Percentiles rank a stretch among this genome's conserved stretches.
Conservation (phyloP, 257 asterid genomes). For the Catharanthus roseus region DNA sequence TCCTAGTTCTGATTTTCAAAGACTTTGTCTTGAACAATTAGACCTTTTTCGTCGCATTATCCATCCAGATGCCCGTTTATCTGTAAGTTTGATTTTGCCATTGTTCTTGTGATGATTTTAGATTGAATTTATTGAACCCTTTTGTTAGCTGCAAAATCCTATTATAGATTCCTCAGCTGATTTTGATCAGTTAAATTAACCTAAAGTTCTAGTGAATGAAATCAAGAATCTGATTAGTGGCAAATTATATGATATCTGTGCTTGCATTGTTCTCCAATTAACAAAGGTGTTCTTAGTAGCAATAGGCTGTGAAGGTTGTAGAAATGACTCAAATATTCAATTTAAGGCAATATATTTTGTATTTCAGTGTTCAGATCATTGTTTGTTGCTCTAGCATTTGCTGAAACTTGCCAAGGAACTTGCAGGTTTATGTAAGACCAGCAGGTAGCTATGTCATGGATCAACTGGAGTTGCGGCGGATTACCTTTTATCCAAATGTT, state of each 20-base stretch:
- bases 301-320: neutral
- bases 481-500: constrained; percentile 56
- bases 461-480: constrained; percentile 76
- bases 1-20: constrained; percentile 83
- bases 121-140: neutral
- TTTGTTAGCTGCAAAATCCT: neutral
- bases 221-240: neutral
- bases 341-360: neutral
- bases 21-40: constrained; percentile 81
- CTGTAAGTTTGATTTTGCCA: constrained; percentile 36
- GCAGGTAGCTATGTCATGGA: constrained; percentile 98
- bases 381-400: constrained; percentile 2
- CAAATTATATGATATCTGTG: neutral
- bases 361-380: neutral
- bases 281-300: neutral
- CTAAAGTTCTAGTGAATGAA: neutral
- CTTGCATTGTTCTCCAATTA: neutral
- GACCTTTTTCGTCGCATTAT: constrained; percentile 80
- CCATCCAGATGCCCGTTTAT: constrained; percentile 61
- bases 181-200: neutral
- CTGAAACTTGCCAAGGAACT: constrained; percentile 18
- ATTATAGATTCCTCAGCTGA: neutral
- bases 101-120: neutral
- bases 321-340: neutral
- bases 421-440: constrained; percentile 91